A percentile compares a stretch with the other conserved stretches of the same genome.
Evolutionary conservation across 2,329 filamentous ascomycete genomes (phyloP).

Genomic region (Botryotinia narcissicola): DNA sequence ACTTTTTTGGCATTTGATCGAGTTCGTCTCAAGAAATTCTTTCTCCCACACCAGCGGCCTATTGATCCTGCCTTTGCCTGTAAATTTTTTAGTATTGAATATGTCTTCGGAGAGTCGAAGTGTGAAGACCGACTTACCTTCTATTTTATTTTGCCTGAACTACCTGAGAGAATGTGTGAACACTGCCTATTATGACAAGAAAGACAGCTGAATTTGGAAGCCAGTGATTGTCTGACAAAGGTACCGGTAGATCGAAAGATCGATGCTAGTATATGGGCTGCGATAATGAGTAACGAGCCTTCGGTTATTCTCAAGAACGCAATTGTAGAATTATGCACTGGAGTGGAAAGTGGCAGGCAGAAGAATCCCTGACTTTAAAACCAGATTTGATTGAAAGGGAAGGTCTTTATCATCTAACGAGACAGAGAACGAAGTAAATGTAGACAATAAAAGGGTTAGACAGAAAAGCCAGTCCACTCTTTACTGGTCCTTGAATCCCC

Average conservation of each 20-base stretch:
- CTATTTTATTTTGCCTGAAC: too few relatives aligned
- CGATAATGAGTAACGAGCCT: neutral
- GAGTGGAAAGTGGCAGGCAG: neutral
- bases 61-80: neutral
- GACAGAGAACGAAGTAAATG: neutral
- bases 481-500: neutral
- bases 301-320: neutral
- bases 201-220: neutral
- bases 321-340: too few relatives aligned
- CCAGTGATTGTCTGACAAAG: neutral
- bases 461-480: neutral
- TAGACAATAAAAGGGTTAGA: neutral
- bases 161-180: too few relatives aligned
- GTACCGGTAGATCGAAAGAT: neutral
- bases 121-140: neutral
- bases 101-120: fast-evolving
- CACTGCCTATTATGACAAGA: neutral
- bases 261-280: neutral
- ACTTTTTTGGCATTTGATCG: neutral
- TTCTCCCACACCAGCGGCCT: neutral
- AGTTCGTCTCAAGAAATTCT: neutral
- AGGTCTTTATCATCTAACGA: neutral
- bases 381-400: neutral
- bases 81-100: neutral
- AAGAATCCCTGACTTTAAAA: neutral